Base-by-base conservation (phyloP, 148 eudicot genomes). In the Selenicereus undatus region DNA sequence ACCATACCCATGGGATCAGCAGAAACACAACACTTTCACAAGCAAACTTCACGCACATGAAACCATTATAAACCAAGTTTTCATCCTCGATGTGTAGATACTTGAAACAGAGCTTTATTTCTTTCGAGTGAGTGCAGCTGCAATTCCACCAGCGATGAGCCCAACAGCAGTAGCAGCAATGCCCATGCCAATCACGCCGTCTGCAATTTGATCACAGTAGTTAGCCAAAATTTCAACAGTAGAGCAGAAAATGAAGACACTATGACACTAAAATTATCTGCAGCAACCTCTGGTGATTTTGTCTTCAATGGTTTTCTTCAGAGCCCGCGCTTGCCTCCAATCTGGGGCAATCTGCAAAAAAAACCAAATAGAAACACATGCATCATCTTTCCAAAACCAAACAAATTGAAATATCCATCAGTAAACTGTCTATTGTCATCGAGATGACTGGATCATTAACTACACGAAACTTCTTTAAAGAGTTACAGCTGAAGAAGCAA, bases 181-280 rank as follows among this genome's bases (percentile, higher is more conserved):
- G 76, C 89, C 89, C 18, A 86, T 82, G 71, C 89, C 89, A 26
- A 86, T 84, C 11, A 84, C 89, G 58, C 89, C 89, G 79, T 86
- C 89, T 86, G 83, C 64, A 74, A 27, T 58, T 36, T 52, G 52
- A 74, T 35, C 62, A 35, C 77, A 50, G 39, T 1, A 11, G 16
- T 32, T 12, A 54, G 20, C 9, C 27, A 22, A 74, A 24, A 11
- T 50, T 50, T 13, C 35, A 27, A 2, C 50, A 26, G 2, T 14
- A 18, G 65, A 58, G 27, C 78, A 54, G 3, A 58, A 58, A 35
- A 20, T 1, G n/a, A 30, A 54, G 45, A 21, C 2, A 76, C 22
- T 14, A 30, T 30, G 45, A 21, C 2, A 76, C 22, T 14, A 76
- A 32, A 54, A 3, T 32, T 54, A 21, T 58, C 79, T 11, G 9